Evolutionary conservation across 176 grass and related monocot species (phyloP).

Genomic region (Bothriochloa decipiens): DNA sequence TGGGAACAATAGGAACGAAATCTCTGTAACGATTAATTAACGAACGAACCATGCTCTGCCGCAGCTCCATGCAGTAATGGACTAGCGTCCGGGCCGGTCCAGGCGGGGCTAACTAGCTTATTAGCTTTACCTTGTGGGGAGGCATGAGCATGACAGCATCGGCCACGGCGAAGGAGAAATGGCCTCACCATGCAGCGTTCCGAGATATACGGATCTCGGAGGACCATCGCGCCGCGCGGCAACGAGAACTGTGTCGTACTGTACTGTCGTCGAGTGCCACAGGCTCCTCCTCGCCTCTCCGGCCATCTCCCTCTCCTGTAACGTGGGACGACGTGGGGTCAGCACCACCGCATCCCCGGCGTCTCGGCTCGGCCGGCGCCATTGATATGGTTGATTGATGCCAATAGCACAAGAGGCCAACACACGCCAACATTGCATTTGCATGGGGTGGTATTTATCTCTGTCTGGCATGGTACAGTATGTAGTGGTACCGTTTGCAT

Average conservation of each 20-base stretch:
- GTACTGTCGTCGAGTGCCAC: too few species aligned
- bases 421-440: background rate
- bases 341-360: too few species aligned
- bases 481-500: too few species aligned
- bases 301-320: background rate
- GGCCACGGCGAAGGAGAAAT: too few species aligned
- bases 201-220: background rate
- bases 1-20: slow-evolving; percentile 36
- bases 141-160: background rate
- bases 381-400: background rate
- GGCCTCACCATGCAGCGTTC: too few species aligned
- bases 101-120: background rate
- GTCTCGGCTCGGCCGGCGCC: background rate
- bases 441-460: background rate
- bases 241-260: too few species aligned
- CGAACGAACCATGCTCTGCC: background rate
- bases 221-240: background rate
- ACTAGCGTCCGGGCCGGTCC: background rate
- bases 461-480: too few species aligned
- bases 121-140: background rate
- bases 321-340: slow-evolving; percentile 9
- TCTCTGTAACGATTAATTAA: background rate
- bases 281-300: too few species aligned
- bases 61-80: background rate
- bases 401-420: background rate